These are phyloP conservation scores for Aeminium ludgeri DNA, from an alignment of 495 filamentous ascomycete genomes.

Conservation along the genomic window DNA sequence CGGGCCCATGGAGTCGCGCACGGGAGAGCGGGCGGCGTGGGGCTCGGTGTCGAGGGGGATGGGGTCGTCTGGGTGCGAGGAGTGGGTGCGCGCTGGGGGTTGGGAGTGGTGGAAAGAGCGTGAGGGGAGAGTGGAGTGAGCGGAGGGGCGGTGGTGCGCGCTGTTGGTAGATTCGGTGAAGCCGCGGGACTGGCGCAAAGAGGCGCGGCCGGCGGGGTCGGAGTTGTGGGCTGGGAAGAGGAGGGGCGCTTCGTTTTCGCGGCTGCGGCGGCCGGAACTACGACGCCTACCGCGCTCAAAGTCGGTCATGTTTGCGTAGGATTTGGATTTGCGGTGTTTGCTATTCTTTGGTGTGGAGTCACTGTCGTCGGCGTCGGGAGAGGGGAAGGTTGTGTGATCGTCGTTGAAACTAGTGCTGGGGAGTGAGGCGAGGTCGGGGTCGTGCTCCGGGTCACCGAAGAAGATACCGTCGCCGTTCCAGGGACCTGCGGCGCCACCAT, in stretches of 20 bases:
- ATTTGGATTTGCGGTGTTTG: conserved; percentile 12
- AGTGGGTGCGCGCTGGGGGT: background rate
- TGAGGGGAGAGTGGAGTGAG: too few species aligned
- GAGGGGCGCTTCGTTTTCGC: background rate
- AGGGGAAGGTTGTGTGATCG: conserved; percentile 25
- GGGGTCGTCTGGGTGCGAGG: conserved; percentile 1
- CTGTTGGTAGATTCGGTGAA: background rate
- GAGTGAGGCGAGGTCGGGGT: conserved; percentile 36
- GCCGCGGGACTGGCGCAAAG: background rate
- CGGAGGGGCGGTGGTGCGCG: background rate
- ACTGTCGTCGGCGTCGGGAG: background rate
- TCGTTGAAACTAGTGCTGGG: conserved; percentile 77
- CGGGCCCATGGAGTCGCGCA: conserved; percentile 22
- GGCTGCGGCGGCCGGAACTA: conserved; percentile 7
- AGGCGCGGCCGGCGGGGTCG: background rate
- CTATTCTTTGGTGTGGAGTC: background rate
- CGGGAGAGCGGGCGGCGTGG: conserved; percentile 13
- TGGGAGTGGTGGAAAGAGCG: background rate
- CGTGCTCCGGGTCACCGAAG: conserved; percentile 8
- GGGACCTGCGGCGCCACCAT: conserved; percentile 13
- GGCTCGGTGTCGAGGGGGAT: conserved; percentile 14
- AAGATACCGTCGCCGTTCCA: conserved; percentile 14
- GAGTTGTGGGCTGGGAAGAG: background rate
- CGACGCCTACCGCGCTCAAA: conserved; percentile 14
- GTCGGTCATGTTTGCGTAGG: conserved; percentile 11